Conservation (phyloP, 495 filamentous ascomycete genomes). For the Aspergillus funiculosus region DNA sequence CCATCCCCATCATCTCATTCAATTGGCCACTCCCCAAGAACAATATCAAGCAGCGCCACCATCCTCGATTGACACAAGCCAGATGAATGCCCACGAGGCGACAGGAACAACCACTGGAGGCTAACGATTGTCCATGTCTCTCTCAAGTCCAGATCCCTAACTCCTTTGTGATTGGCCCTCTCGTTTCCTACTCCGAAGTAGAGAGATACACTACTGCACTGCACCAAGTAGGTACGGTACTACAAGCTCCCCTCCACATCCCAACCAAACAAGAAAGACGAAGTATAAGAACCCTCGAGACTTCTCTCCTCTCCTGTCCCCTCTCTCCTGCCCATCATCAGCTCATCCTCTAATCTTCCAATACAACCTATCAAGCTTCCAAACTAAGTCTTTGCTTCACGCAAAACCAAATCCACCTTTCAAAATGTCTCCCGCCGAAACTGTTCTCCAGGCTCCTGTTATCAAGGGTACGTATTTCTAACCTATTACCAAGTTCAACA, state of each 20-base stretch:
- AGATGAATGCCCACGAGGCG: background rate
- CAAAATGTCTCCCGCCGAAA: conserved; percentile 32
- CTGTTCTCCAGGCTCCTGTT: conserved; percentile 25
- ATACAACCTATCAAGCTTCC: conserved; percentile 22
- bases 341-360: conserved; percentile 6
- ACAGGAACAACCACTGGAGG: background rate
- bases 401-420: conserved; percentile 16
- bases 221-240: too few species aligned
- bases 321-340: conserved; percentile 13
- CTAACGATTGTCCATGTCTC: too few species aligned
- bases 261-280: conserved; percentile 2
- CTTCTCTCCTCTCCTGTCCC: conserved; percentile 1
- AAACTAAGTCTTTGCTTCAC: conserved; percentile 18
- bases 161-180: conserved; percentile 10
- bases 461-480: conserved; percentile 28
- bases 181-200: too few species aligned
- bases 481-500: background rate
- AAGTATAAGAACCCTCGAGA: conserved; percentile 4
- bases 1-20: background rate
- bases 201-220: too few species aligned
- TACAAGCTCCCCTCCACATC: too few species aligned
- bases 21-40: conserved; percentile 7
- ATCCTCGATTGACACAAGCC: background rate
- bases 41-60: conserved; percentile 16
- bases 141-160: too few species aligned